phyloP scores from a whole-genome alignment of 2,329 filamentous ascomycete species.

The Hortaea sp. region DNA sequence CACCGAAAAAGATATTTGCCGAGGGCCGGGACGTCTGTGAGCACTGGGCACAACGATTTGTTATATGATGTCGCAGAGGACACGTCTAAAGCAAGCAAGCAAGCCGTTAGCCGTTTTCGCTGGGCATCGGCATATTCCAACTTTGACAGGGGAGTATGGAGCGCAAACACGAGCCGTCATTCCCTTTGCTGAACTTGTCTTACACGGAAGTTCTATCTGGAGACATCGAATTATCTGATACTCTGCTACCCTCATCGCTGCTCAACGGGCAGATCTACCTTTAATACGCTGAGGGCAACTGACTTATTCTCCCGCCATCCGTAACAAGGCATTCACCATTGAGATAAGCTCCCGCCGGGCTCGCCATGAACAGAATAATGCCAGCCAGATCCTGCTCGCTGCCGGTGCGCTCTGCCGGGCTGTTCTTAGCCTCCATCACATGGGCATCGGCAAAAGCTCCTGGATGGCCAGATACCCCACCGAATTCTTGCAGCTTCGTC shows the following conservation, averaged over 20 bases:
- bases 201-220: too few relatives aligned
- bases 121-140: too few relatives aligned
- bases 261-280: not conserved
- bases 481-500: constrained; percentile 12
- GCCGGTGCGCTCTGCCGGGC: constrained; percentile 52
- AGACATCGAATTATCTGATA: too few relatives aligned
- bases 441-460: constrained; percentile 40
- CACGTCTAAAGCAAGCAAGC: too few relatives aligned
- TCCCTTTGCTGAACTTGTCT: too few relatives aligned
- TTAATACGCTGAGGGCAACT: constrained; percentile 47
- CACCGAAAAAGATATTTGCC: not conserved
- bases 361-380: constrained; percentile 54
- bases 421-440: constrained; percentile 33
- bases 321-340: constrained; percentile 54
- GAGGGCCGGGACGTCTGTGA: not conserved
- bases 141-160: too few relatives aligned
- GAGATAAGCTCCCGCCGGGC: constrained; percentile 53
- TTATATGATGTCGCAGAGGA: not conserved
- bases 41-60: not conserved
- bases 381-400: constrained; percentile 55
- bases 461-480: constrained; percentile 12
- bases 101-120: too few relatives aligned
- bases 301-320: constrained; percentile 52
- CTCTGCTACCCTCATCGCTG: too few relatives aligned
- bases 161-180: too few relatives aligned